These are phyloP conservation scores for Periconia macrospinosa DNA, from an alignment of 2,329 filamentous ascomycete species.

Conservation along the genomic window DNA sequence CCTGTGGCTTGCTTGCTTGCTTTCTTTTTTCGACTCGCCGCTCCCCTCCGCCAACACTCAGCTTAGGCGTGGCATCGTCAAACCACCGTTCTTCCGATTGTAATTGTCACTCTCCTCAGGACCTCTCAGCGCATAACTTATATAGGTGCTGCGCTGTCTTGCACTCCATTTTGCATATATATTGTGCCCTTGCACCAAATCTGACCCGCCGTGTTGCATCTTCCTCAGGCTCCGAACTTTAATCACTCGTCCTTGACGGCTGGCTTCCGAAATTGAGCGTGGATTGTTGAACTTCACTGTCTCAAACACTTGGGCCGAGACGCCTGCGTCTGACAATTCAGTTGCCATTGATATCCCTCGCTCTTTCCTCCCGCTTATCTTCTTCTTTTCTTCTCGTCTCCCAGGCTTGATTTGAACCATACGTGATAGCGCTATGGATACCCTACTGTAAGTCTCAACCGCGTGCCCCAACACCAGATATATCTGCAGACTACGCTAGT, in stretches of 20 bases:
- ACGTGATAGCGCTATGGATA: constrained; percentile 55
- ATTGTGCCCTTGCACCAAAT: neutral
- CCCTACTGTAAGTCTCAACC: constrained; percentile 58
- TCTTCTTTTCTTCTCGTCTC: constrained; percentile 6
- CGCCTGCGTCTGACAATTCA: neutral
- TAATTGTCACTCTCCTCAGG: neutral
- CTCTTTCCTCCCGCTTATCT: constrained; percentile 4
- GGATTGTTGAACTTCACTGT: constrained; percentile 10
- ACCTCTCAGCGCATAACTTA: neutral
- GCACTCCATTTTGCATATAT: neutral
- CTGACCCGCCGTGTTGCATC: neutral
- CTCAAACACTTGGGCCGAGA: neutral
- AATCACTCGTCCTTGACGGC: constrained; percentile 1
- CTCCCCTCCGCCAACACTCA: neutral
- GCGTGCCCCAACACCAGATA: constrained; percentile 8
- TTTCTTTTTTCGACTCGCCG: neutral
- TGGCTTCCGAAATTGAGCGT: constrained; percentile 13
- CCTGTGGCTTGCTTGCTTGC: neutral
- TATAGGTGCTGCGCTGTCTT: neutral
- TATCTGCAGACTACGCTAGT: neutral
- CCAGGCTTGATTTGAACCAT: constrained; percentile 1
- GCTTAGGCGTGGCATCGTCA: neutral
- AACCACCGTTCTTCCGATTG: neutral
- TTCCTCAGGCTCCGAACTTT: constrained; percentile 4
- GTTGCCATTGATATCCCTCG: constrained; percentile 6